Conservation (phyloP, 768 basidiomycete genomes). For the Daedaleopsis nitida region DNA sequence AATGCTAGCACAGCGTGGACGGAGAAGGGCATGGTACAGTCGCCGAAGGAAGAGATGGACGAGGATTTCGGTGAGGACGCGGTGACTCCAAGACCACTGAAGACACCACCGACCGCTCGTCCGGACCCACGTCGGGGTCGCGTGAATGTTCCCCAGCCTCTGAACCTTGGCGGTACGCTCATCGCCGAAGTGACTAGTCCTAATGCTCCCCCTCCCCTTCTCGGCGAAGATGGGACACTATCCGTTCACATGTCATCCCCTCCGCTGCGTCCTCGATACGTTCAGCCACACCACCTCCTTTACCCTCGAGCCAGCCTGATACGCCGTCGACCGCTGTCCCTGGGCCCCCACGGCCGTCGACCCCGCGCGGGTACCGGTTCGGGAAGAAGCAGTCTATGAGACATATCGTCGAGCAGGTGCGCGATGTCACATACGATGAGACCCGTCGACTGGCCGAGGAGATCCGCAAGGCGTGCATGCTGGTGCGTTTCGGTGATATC, state of each 20-base stretch:
- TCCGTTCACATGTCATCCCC: constrained; percentile 29
- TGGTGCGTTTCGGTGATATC: constrained; percentile 49
- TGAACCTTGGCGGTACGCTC: constrained; percentile 18
- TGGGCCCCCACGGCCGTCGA: constrained; percentile 23
- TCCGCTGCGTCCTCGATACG: constrained; percentile 9
- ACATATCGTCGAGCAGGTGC: constrained; percentile 67
- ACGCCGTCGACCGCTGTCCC: constrained; percentile 4
- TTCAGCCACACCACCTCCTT: constrained; percentile 6
- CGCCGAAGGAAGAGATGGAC: constrained; percentile 17
- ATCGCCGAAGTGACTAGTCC: background rate
- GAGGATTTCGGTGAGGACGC: background rate
- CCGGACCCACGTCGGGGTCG: constrained; percentile 6
- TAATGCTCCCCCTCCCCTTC: constrained; percentile 23
- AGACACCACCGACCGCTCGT: background rate
- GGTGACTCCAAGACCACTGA: background rate
- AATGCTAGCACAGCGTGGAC: constrained; percentile 18
- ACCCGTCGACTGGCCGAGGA: constrained; percentile 55
- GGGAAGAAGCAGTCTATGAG: constrained; percentile 27
- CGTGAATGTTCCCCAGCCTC: constrained; percentile 9
- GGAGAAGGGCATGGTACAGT: constrained; percentile 25
- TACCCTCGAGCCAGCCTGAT: constrained; percentile 8
- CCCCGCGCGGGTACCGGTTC: constrained; percentile 26
- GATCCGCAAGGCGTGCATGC: constrained; percentile 56
- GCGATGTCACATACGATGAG: constrained; percentile 52
- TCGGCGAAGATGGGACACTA: constrained; percentile 29